Evolutionary conservation across 495 filamentous ascomycete genomes (phyloP).

Genomic region (Acidiella bohemica): DNA sequence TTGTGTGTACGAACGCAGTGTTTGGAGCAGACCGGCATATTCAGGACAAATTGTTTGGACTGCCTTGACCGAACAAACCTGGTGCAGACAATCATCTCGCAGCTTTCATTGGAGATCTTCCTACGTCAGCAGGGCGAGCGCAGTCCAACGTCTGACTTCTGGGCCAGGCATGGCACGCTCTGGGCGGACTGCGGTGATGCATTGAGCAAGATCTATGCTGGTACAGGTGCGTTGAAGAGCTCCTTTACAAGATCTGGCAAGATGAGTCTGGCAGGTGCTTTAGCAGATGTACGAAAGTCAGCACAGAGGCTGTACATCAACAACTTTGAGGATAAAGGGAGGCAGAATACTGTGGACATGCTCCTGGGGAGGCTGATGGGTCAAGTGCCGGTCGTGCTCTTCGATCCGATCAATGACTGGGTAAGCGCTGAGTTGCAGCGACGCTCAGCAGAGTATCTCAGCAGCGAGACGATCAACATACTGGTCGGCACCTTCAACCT

Average conservation of each 20-base stretch:
- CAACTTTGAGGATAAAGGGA: slow-evolving; percentile 85
- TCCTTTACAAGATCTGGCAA: slow-evolving; percentile 94
- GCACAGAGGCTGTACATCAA: slow-evolving; percentile 90
- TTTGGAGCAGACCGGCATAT: slow-evolving; percentile 84
- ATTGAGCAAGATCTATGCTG: slow-evolving; percentile 88
- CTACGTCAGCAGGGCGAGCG: slow-evolving; percentile 51
- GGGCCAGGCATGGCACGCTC: slow-evolving; percentile 75
- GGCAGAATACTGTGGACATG: slow-evolving; percentile 89
- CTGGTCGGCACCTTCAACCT: slow-evolving; percentile 91
- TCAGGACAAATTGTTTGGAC: slow-evolving; percentile 91
- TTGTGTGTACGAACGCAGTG: slow-evolving; percentile 34
- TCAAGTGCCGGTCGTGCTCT: slow-evolving; percentile 71
- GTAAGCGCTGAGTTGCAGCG: slow-evolving; percentile 61
- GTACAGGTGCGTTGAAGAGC: slow-evolving; percentile 86
- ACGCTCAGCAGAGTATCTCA: slow-evolving; percentile 36
- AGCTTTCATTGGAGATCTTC: slow-evolving; percentile 77
- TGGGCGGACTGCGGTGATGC: slow-evolving; percentile 99
- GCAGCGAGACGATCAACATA: slow-evolving; percentile 41
- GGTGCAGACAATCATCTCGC: slow-evolving; percentile 86
- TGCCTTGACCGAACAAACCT: slow-evolving; percentile 94
- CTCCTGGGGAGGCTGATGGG: slow-evolving; percentile 72
- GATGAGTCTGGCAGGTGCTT: slow-evolving; percentile 87
- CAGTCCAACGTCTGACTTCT: slow-evolving; percentile 58
- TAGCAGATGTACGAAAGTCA: slow-evolving; percentile 89
- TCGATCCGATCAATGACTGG: slow-evolving; percentile 86